phyloP scores from a whole-genome alignment of 495 filamentous ascomycete species.

The Hyaloscypha bicolor region DNA sequence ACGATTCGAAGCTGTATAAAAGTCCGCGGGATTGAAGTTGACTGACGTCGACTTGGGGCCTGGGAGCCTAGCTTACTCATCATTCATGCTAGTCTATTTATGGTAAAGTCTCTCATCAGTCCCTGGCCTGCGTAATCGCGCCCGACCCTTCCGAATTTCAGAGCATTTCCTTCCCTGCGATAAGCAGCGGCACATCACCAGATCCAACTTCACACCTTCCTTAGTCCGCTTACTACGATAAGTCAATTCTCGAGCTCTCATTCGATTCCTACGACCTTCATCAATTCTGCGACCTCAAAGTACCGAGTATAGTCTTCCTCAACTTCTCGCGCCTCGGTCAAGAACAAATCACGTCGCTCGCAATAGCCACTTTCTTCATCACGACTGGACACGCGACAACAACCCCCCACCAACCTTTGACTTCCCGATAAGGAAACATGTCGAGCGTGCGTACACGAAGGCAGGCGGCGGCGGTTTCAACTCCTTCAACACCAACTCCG shows the following conservation, averaged over 20 bases:
- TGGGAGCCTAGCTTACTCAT: background rate
- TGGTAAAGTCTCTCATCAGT: background rate
- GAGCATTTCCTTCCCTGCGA: background rate
- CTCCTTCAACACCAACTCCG: slow-evolving; percentile 27
- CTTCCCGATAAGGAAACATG: slow-evolving; percentile 21
- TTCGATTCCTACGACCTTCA: background rate
- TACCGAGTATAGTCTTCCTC: background rate
- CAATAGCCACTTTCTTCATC: background rate
- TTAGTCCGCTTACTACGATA: slow-evolving; percentile 2
- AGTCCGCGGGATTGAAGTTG: too few species aligned
- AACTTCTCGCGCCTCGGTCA: background rate
- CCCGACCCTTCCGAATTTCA: background rate
- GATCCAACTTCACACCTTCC: slow-evolving; percentile 10
- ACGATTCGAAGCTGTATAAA: background rate
- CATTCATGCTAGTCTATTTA: background rate
- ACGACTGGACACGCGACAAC: slow-evolving; percentile 12
- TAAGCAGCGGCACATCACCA: background rate
- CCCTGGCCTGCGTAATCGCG: background rate
- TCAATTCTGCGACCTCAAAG: background rate
- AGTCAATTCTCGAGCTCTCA: background rate
- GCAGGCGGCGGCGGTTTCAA: slow-evolving; percentile 30
- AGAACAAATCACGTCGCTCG: background rate
- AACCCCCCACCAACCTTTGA: background rate
- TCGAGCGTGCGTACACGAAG: slow-evolving; percentile 33
- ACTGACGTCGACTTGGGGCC: background rate